Evolutionary conservation across 306 rosid genomes (phyloP), one percentile per base, ranked within the genome.

Genomic region (Canavalia ensiformis): DNA sequence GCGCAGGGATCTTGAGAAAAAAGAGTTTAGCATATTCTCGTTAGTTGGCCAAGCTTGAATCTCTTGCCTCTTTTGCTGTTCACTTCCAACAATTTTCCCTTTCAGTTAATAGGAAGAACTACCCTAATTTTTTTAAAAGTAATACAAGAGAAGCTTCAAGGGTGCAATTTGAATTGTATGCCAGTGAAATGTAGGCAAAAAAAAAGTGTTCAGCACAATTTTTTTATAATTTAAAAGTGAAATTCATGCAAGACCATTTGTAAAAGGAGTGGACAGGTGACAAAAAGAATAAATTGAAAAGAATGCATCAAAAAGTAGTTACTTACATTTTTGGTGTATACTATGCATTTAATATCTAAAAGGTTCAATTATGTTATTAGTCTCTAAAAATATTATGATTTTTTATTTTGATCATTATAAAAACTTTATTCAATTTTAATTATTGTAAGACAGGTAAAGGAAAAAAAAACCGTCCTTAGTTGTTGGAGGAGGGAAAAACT

Each of bases 21-120:
- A 28, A 33, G 29, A 18, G 11, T 54, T 8, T 10, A 78, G 56
- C 6, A 42, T 68, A 55, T 66, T 67, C 56, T 66, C 50, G 33
- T 28, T 12, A 77, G 39, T 64, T 51, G 64, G 11, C 45, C 28
- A 34, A 76, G 81, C 10, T 9, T 39, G 31, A 41, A 51, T n/a
- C 11, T 65, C n/a, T 63, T 35, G n/a, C 8, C 51, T 25, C 25
- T 41, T 65, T 39, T 37, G 4, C 42, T 65, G 9, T 66, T 57
- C 77, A 58, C 12, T 69, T 69, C 44, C 55, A 72, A 49, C 55
- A 55, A 55, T 64, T 44, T 34, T 2, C 2, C 25, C 0, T 10
- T 28, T 39, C 39, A 12, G 7, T 67, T 0, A 35, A 25, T 35
- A 74, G 6, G 44, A 67, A 18, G 6, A 59, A 68, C 4, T 8